Evolutionary conservation across 1,284 basidiomycete genomes (phyloP).

Genomic region (Grifola frondosa): DNA sequence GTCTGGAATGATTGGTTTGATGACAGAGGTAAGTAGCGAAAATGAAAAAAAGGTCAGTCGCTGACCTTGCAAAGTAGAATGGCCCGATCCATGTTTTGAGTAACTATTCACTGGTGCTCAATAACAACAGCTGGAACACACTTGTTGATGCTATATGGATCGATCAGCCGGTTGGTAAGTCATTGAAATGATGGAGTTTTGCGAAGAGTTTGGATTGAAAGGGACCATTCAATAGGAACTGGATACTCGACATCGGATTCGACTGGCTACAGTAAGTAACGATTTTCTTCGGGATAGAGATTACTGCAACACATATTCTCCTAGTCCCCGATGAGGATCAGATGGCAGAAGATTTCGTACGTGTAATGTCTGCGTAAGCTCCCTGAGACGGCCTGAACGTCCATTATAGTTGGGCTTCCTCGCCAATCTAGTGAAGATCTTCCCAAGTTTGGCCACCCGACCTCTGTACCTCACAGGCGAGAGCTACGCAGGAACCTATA

Average conservation of each 20-base stretch:
- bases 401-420: slow-evolving; percentile 24
- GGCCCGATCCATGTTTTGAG: slow-evolving; percentile 60
- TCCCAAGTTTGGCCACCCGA: slow-evolving; percentile 28
- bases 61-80: slow-evolving; percentile 42
- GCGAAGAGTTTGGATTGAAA: no score
- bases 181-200: slow-evolving; percentile 29
- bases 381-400: not conserved
- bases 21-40: slow-evolving; percentile 59
- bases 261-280: slow-evolving; percentile 25
- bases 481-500: slow-evolving; percentile 32
- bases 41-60: no score
- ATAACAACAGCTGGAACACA: slow-evolving; percentile 58
- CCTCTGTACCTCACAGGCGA: slow-evolving; percentile 32
- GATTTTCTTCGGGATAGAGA: not conserved
- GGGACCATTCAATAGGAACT: slow-evolving; percentile 48
- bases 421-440: slow-evolving; percentile 28
- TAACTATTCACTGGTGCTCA: slow-evolving; percentile 49
- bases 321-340: slow-evolving; percentile 65
- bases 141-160: slow-evolving; percentile 69
- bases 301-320: not conserved
- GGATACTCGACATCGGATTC: slow-evolving; percentile 67
- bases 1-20: slow-evolving; percentile 63
- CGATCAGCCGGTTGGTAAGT: slow-evolving; percentile 58
- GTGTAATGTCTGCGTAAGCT: slow-evolving; percentile 22
- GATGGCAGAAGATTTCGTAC: slow-evolving; percentile 66